Conservation (phyloP, 2,329 filamentous ascomycete genomes). For the Fusarium keratoplasticum region DNA sequence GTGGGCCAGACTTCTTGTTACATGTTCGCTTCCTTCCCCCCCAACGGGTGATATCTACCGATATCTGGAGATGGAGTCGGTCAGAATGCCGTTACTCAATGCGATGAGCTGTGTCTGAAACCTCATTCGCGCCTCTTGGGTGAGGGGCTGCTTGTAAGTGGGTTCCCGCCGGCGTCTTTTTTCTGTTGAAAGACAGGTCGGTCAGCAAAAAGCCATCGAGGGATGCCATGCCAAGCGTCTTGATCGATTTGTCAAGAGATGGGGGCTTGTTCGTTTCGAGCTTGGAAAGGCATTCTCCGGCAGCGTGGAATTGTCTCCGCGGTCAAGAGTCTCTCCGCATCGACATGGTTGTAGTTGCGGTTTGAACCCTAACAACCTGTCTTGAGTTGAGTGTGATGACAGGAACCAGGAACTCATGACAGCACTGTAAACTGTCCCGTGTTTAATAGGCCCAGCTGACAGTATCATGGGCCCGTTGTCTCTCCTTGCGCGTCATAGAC, state of each 20-base stretch:
- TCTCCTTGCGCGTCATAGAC: conserved; percentile 35
- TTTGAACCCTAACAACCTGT: conserved; percentile 16
- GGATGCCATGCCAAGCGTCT: conserved; percentile 2
- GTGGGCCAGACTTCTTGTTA: conserved; percentile 18
- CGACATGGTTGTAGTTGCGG: background rate
- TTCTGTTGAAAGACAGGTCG: conserved; percentile 36
- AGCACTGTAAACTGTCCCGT: background rate
- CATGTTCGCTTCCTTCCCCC: conserved; percentile 18
- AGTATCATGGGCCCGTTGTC: conserved; percentile 28
- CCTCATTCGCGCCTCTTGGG: conserved; percentile 19
- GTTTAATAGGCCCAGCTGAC: conserved; percentile 6
- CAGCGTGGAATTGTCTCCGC: conserved; percentile 7
- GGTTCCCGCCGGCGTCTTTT: conserved; percentile 14
- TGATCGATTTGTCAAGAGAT: conserved; percentile 30
- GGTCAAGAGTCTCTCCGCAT: background rate
- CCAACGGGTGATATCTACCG: conserved; percentile 35
- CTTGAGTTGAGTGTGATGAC: conserved; percentile 11
- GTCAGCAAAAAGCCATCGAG: conserved; percentile 21
- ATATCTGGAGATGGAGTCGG: conserved; percentile 32
- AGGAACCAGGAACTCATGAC: background rate
- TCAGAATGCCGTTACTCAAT: conserved; percentile 37
- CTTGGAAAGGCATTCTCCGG: conserved; percentile 8
- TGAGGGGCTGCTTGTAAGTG: conserved; percentile 33
- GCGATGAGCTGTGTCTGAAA: conserved; percentile 36
- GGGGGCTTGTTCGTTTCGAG: conserved; percentile 20